Evolutionary conservation across 2,329 filamentous ascomycete genomes (phyloP).

Genomic region (Aspergillus texensis): DNA sequence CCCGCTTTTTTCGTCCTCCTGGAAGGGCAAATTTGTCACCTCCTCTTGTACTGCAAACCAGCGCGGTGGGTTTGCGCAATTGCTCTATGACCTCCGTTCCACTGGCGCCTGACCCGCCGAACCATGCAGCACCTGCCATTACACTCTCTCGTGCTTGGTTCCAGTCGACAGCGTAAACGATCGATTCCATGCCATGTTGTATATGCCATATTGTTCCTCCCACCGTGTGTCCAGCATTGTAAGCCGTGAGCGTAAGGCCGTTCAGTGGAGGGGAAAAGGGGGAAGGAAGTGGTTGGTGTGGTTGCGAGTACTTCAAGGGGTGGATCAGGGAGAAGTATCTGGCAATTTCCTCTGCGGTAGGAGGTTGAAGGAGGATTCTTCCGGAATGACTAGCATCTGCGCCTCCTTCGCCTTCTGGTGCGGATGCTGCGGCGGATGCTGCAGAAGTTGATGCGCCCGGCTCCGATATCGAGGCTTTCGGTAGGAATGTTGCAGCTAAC

Average conservation of each 20-base stretch:
- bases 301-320: constrained; percentile 93
- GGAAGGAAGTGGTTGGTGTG: constrained; percentile 84
- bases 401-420: constrained; percentile 35
- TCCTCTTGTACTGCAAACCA: constrained; percentile 88
- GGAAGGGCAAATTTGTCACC: constrained; percentile 70
- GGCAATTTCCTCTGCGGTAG: constrained; percentile 84
- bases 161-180: constrained; percentile 98
- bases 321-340: constrained; percentile 90
- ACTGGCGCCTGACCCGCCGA: constrained; percentile 77
- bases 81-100: constrained; percentile 92
- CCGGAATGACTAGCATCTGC: constrained; percentile 31
- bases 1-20: constrained; percentile 76
- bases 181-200: constrained; percentile 92
- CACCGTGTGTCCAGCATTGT: constrained; percentile 92
- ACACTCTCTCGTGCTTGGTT: constrained; percentile 97
- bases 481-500: constrained; percentile 81
- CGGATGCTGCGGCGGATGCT: constrained; percentile 23
- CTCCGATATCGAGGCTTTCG: constrained; percentile 67
- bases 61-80: constrained; percentile 85
- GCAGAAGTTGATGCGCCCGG: constrained; percentile 52
- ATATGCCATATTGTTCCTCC: constrained; percentile 99
- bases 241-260: constrained; percentile 91
- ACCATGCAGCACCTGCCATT: constrained; percentile 88
- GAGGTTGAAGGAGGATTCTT: constrained; percentile 65
- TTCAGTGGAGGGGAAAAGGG: constrained; percentile 87